Conservation (phyloP, 768 basidiomycete species). For the Ramaria rubella region DNA sequence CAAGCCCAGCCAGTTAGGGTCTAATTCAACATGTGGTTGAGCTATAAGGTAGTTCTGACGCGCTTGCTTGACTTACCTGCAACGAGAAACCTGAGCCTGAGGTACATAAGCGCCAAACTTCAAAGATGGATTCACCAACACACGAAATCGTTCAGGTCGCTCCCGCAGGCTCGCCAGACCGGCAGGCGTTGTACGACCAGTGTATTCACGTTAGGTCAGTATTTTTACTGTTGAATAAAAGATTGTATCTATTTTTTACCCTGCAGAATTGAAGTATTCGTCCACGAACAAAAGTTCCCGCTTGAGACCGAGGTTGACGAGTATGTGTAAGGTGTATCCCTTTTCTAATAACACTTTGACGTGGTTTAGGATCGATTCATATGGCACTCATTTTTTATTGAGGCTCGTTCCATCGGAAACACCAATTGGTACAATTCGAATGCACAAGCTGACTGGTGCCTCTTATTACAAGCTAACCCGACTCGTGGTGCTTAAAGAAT, state of each 20-base stretch:
- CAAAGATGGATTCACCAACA: constrained; percentile 23
- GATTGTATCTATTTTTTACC: background rate
- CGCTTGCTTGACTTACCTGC: too few relatives aligned
- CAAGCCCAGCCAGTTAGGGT: background rate
- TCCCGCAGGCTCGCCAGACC: constrained; percentile 28
- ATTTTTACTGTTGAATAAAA: background rate
- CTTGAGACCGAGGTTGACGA: constrained; percentile 70
- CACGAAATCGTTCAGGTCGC: constrained; percentile 55
- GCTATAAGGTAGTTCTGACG: background rate
- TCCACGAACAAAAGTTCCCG: constrained; percentile 63
- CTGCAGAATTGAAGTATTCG: constrained; percentile 47
- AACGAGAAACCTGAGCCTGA: too few relatives aligned
- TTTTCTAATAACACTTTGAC: background rate
- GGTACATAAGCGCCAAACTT: background rate
- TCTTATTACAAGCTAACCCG: constrained; percentile 66
- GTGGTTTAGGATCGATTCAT: constrained; percentile 48
- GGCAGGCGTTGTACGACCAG: constrained; percentile 48
- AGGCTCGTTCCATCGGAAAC: constrained; percentile 52
- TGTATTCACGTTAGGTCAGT: constrained; percentile 49
- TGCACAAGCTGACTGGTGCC: constrained; percentile 10
- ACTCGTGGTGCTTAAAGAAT: constrained; percentile 59
- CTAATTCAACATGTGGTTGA: background rate
- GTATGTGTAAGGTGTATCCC: constrained; percentile 32
- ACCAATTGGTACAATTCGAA: constrained; percentile 69
- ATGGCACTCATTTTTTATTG: constrained; percentile 65